A percentile compares a stretch with the other conserved stretches of the same genome.
phyloP scores from a whole-genome alignment of 2,329 filamentous ascomycete genomes.

The Paracoccidioides brasiliensis region DNA sequence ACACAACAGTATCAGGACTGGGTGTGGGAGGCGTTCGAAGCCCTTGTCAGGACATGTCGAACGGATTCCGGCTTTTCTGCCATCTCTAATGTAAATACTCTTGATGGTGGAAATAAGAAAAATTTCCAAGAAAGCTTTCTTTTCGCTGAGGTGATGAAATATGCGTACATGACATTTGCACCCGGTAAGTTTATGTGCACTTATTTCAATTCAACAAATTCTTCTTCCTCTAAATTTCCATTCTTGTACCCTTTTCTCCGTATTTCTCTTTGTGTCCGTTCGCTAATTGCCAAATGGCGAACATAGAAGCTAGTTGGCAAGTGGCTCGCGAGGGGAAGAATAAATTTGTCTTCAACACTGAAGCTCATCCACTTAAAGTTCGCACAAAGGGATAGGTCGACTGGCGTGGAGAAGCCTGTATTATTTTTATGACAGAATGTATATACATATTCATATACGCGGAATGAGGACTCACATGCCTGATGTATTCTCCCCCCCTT shows the following conservation, averaged over 20 bases:
- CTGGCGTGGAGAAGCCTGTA: neutral
- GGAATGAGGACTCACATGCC: too few species aligned
- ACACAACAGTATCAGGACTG: constrained; percentile 55
- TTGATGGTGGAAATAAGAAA: constrained; percentile 45
- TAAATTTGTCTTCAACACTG: constrained; percentile 50
- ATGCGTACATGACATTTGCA: constrained; percentile 59
- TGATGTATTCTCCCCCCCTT: too few species aligned
- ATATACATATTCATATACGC: too few species aligned
- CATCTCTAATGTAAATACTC: constrained; percentile 52
- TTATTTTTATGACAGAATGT: too few species aligned
- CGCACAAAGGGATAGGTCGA: neutral
- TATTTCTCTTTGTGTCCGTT: neutral
- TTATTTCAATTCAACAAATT: neutral
- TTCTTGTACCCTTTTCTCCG: neutral
- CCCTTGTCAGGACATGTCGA: constrained; percentile 51
- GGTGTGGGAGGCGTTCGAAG: constrained; percentile 66
- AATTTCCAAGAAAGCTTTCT: constrained; percentile 79
- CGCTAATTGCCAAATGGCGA: neutral
- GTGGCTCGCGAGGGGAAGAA: constrained; percentile 39
- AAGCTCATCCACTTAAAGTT: constrained; percentile 48
- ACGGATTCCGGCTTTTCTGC: constrained; percentile 55
- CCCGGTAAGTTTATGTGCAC: constrained; percentile 10
- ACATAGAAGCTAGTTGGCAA: constrained; percentile 47
- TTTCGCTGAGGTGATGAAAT: constrained; percentile 81
- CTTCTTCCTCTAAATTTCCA: neutral